phyloP scores from a whole-genome alignment of 257 asterid species.

The Nicotiana tabacum region DNA sequence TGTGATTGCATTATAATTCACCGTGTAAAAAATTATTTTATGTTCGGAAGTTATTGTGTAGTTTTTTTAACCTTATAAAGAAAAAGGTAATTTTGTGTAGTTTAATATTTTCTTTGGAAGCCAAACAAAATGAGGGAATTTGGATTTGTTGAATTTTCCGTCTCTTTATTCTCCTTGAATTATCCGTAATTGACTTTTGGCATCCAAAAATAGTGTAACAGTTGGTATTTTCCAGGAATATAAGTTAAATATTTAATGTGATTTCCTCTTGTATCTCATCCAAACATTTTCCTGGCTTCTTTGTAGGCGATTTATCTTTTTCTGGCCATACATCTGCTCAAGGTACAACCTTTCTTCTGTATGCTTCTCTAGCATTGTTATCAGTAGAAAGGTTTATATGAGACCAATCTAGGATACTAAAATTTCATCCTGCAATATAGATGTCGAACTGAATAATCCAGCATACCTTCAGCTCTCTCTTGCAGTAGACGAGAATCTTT shows the following conservation, averaged over 20 bases:
- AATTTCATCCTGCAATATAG: slow-evolving; percentile 19
- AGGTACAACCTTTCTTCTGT: slow-evolving; percentile 31
- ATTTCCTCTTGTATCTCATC: not conserved
- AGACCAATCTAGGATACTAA: not conserved
- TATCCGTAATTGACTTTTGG: not conserved
- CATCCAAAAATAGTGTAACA: not conserved
- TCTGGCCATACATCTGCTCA: slow-evolving; percentile 39
- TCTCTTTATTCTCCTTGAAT: not conserved
- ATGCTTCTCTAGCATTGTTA: not conserved
- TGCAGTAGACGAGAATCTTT: slow-evolving; percentile 54
- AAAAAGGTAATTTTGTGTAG: no score
- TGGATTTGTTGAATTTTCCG: not conserved
- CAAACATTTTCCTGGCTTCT: slow-evolving; percentile 3
- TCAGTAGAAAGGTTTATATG: not conserved
- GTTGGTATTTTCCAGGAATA: not conserved
- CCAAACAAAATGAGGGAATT: no score
- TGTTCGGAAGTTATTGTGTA: no score
- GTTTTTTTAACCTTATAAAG: no score
- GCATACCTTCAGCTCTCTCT: slow-evolving; percentile 65
- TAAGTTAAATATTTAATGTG: no score
- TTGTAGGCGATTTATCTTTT: slow-evolving; percentile 60
- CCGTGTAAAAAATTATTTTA: no score
- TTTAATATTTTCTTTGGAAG: no score
- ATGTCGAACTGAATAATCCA: slow-evolving; percentile 42
- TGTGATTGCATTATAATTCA: no score